Conservation (phyloP, 1,139 yeast species). For the Torulaspora pretoriensis region DNA sequence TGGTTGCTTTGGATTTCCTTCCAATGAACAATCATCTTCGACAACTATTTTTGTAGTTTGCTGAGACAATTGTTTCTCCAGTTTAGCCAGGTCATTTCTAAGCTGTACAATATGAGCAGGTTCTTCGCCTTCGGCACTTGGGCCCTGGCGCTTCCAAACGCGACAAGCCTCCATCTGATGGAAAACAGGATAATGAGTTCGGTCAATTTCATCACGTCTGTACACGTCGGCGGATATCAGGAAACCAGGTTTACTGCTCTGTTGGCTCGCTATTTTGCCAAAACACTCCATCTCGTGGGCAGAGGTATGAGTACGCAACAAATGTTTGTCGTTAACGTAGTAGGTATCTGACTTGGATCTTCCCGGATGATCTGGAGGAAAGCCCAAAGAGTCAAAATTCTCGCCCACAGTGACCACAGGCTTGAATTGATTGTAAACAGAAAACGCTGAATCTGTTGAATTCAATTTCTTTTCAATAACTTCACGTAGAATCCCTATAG, state of each 20-base stretch:
- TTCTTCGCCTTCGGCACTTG: constrained; percentile 11
- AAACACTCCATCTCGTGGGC: constrained; percentile 94
- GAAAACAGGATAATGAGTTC: constrained; percentile 95
- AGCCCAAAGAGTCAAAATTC: constrained; percentile 88
- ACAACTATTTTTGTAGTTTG: constrained; percentile 53
- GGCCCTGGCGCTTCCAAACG: constrained; percentile 58
- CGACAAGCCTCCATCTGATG: constrained; percentile 98
- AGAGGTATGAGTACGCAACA: constrained; percentile 90
- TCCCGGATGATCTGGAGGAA: constrained; percentile 91
- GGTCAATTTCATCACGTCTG: constrained; percentile 90
- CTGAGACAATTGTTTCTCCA: constrained; percentile 43
- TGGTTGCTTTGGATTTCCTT: constrained; percentile 70
- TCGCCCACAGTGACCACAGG: constrained; percentile 81
- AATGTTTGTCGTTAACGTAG: constrained; percentile 65
- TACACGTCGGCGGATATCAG: constrained; percentile 94
- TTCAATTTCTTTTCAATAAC: constrained; percentile 66
- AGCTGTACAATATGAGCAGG: constrained; percentile 27
- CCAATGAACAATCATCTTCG: constrained; percentile 60
- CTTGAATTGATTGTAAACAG: constrained; percentile 61
- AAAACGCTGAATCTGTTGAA: constrained; percentile 66
- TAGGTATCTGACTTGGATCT: constrained; percentile 90
- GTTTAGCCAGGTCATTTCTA: constrained; percentile 36
- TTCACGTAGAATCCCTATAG: constrained; percentile 78
- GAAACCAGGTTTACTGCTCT: constrained; percentile 74
- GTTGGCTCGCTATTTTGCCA: constrained; percentile 30